Base-by-base conservation (phyloP, 2,329 filamentous ascomycete species). In the Cladosporium halotolerans region DNA sequence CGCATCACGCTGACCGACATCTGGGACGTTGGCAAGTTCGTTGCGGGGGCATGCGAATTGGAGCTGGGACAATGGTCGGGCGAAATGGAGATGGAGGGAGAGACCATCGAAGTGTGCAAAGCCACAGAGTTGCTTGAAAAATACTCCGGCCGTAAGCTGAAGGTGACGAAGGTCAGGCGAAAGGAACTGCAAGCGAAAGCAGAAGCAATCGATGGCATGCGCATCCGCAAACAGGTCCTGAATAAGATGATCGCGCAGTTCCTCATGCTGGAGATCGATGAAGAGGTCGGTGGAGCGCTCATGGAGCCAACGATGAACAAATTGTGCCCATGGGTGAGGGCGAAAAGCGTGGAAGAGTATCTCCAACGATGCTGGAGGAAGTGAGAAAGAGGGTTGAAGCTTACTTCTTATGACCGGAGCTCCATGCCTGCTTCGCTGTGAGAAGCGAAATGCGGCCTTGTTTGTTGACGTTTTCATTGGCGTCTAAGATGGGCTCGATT, bases 1-100 rank as follows among this genome's bases (percentile, higher is more conserved):
- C 63, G 62, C 2, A 67, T 76, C 7, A 62, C 69, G 3, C 74
- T 79, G 61, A 80, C 77, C 0, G 74, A 79, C 58, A 76, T 72
- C 1, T 63, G 63, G 4, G 78, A 81, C 58, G 65, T 81, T 39
- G 77, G 71, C 2, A 69, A 62, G 32, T 79, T 76, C 50, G 67
- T 78, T 4, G 71, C 68, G 6, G 69, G 68, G 3, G 53, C 68
- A 18, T 42, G 40, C 13, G 40, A 42, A 3, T 58, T 80, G n/a
- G 68, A 70, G n/a, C 55, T 73, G n/a, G 60, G 69, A 2, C 67
- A 66, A 16, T 80, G 78, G 78, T 70, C 74, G 2, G 66, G 68
- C 28, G 60, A 65, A 8, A 61, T 67, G 4, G 73, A 73, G 66
- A 63, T 69, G 65, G 56, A 45, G 23, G 55, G 64, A n/a, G 62